These are phyloP conservation scores for Penicillium roqueforti DNA, from an alignment of 495 filamentous ascomycete genomes.

Conservation along the genomic window DNA sequence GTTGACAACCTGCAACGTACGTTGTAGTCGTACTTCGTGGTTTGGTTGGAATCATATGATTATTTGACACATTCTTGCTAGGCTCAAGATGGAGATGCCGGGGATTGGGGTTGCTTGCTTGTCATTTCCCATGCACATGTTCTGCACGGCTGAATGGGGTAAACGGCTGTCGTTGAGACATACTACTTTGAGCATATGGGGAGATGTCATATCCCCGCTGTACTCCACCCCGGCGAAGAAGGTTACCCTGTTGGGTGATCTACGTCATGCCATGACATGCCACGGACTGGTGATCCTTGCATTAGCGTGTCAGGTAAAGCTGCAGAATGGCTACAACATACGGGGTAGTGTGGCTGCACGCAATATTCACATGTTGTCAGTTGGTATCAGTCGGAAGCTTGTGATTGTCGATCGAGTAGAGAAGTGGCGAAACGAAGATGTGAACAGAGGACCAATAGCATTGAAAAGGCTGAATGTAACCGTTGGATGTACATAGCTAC, in stretches of 20 bases:
- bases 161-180: not conserved
- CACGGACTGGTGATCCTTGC: slow-evolving; percentile 8
- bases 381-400: not conserved
- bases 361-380: not conserved
- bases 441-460: not conserved
- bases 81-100: not conserved
- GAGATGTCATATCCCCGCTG: not conserved
- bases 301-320: slow-evolving; percentile 2
- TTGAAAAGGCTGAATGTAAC: no score
- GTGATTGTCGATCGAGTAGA: not conserved
- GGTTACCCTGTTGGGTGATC: not conserved
- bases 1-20: not conserved
- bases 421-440: not conserved
- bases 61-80: not conserved
- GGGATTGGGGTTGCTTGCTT: not conserved
- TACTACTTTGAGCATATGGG: not conserved
- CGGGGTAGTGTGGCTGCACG: not conserved
- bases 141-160: not conserved
- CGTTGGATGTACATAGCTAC: no score
- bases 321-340: slow-evolving; percentile 3
- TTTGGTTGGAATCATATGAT: not conserved
- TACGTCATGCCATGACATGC: slow-evolving; percentile 8
- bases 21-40: not conserved
- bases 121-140: not conserved
- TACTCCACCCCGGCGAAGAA: not conserved